Evolutionary conservation across 2,329 filamentous ascomycete species (phyloP).

Genomic region (Colletotrichum karsti): DNA sequence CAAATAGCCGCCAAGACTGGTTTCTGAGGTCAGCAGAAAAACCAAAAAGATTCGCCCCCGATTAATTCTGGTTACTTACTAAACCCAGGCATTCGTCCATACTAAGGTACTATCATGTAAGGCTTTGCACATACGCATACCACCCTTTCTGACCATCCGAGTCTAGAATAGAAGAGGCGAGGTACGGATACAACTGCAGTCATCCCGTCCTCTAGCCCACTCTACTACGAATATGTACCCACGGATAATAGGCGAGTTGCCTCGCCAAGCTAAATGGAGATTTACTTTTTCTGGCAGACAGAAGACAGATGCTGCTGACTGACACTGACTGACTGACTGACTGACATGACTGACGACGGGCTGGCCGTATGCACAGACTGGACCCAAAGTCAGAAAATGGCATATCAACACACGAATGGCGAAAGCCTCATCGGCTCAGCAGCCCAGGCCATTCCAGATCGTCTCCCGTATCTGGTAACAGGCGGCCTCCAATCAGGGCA

Average conservation of each 20-base stretch:
- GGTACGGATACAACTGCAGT: conserved; percentile 5
- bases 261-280: conserved; percentile 6
- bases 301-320: conserved; percentile 12
- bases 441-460: conserved; percentile 15
- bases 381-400: neutral
- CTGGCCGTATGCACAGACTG: conserved; percentile 21
- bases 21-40: neutral
- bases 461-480: conserved; percentile 14
- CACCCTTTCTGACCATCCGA: conserved; percentile 1
- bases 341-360: conserved; percentile 10
- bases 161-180: conserved; percentile 15
- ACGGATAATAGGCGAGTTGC: conserved; percentile 8
- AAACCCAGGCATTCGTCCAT: conserved; percentile 5
- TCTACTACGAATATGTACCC: neutral
- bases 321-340: neutral
- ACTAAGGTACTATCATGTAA: neutral
- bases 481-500: conserved; percentile 30
- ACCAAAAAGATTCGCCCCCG: neutral
- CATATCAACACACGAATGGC: conserved; percentile 1
- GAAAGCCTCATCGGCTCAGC: conserved; percentile 1
- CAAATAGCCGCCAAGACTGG: conserved; percentile 6
- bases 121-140: neutral
- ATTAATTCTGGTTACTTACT: conserved; percentile 1
- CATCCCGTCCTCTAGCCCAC: neutral
- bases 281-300: neutral